Base-by-base conservation (phyloP, 1,284 basidiomycete genomes). In the Marasmius oreades region DNA sequence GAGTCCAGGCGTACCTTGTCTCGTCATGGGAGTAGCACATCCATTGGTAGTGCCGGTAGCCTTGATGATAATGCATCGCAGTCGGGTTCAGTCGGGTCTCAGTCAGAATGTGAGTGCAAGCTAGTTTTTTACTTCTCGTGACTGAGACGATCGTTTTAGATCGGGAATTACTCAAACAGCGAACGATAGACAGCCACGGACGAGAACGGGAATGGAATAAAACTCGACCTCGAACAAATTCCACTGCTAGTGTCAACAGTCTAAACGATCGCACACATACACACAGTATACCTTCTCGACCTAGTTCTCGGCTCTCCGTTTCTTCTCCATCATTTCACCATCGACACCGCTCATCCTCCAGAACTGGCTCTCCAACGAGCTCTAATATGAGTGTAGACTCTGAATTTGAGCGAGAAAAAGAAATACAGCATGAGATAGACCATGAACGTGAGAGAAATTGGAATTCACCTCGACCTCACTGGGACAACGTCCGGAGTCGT, bases 191-290 rank as follows among this genome's bases (percentile, higher is more conserved):
- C 45, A 73, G 66, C 24, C 62, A 68, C 31, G 77, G 82, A 46
- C 71, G 75, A 31, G 83, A 84, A 63, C 73, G 76, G 22, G 75
- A 76, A 52, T 84, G 82, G 84, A 85, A 85, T 61, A 80, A 74
- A 58, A 76, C 74, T 10, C 71, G 73, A 47, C 55, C 62, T 28
- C 68, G 45, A 12, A 33, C 52, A 59, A 53, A 45, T 55, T 47
- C 58, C 45, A 55, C 47, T 67, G 18, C 62, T 69, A 47, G 60
- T 63, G 0, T 71, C 67, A 16, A 67, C 64, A 54, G 62, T 65
- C 60, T 70, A 60, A 54, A 57, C 66, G 61, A 60, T 37, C 61
- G 61, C 33, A 62, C 65, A 3, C 66, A 67, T 55, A 67, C 69
- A n/a, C 65, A 67, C 28, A 68, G 71, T 37, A 66, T 68, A 48